Base-by-base conservation (phyloP, 2,329 filamentous ascomycete genomes). In the Aspergillus tubingensis region DNA sequence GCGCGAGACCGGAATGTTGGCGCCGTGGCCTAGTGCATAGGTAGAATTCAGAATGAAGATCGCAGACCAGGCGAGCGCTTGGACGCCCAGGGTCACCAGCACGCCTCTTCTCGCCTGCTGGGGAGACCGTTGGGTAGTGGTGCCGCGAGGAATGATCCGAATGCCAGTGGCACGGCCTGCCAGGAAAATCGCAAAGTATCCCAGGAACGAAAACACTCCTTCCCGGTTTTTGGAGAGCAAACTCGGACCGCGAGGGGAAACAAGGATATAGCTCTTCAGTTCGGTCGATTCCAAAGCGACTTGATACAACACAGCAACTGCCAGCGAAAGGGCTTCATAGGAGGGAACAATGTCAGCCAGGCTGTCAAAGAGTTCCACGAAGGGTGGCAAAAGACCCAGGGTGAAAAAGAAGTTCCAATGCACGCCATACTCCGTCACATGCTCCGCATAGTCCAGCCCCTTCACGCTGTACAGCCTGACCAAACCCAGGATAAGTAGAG, bases 341-440 rank as follows among this genome's bases (percentile, higher is more conserved):
- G 91, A 94, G 3, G 91, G 90, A 3, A 96, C 77, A 58, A 90
- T 71, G 15, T 83, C 81, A 60, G 94, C 85, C 0, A 88, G 79
- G 0, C 89, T 85, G 73, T 96, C 91, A 62, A 94, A 91, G 0
- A 95, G 75, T 27, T 94, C 92, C 55, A 96, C 88, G 70, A 96
- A 96, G 0, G 93, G 93, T 0, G 94, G 92, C 23, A 99, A 80
- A 51, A 97, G 85, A 5, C 88, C 93, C 8, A 99, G 82, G 0
- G 95, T 99, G 78, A 98, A 98, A 83, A 99, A 99, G 77, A 99
- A 99, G 76, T 99, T 99, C 95, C 95, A 99, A 76, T 99, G 95
- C 8, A 99, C 91, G 47, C 95, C 95, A 72, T 99, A 99, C 74
- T 99, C 95, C 13, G 91, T 92, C 60, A 97, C 92, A 79, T 99